These are phyloP conservation scores for Stephanodiscus triporus DNA, from an alignment of 108 stramenopile species.

Conservation along the genomic window DNA sequence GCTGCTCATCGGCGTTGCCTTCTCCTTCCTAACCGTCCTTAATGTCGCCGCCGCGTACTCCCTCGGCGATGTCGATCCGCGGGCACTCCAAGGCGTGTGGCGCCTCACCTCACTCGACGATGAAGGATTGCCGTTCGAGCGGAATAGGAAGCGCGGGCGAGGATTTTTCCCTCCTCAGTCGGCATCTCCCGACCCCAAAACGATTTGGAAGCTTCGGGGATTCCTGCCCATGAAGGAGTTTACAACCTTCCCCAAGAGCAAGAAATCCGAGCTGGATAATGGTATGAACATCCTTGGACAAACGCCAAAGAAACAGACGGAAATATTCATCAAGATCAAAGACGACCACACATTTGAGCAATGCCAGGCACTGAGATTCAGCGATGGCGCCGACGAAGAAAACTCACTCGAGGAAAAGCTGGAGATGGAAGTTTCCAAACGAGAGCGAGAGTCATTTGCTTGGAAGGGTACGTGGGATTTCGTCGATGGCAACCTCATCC, in stretches of 20 bases:
- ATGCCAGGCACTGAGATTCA: conserved; percentile 43
- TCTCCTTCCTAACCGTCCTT: not conserved
- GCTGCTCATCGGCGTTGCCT: not conserved
- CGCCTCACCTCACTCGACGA: conserved; percentile 51
- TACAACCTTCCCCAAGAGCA: conserved; percentile 69
- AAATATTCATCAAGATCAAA: conserved; percentile 78
- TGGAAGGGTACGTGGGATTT: conserved; percentile 78
- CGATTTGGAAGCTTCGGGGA: conserved; percentile 27
- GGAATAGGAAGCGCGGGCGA: conserved; percentile 13
- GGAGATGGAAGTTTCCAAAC: conserved; percentile 36
- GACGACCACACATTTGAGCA: conserved; percentile 81
- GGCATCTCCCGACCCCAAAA: conserved; percentile 16
- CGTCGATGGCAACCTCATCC: conserved; percentile 75
- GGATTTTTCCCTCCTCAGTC: conserved; percentile 26
- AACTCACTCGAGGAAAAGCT: conserved; percentile 32
- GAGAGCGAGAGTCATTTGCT: conserved; percentile 46
- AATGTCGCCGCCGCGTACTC: conserved; percentile 26
- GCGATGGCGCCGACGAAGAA: conserved; percentile 33
- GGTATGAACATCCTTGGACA: not conserved
- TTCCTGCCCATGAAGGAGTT: conserved; percentile 78
- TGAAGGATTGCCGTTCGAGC: conserved; percentile 48
- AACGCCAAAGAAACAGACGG: conserved; percentile 44
- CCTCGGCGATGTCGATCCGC: conserved; percentile 63
- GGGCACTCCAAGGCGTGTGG: conserved; percentile 79
- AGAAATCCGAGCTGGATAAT: conserved; percentile 2